phyloP scores from a whole-genome alignment of 306 rosid genomes.

The Ziziphus jujuba region DNA sequence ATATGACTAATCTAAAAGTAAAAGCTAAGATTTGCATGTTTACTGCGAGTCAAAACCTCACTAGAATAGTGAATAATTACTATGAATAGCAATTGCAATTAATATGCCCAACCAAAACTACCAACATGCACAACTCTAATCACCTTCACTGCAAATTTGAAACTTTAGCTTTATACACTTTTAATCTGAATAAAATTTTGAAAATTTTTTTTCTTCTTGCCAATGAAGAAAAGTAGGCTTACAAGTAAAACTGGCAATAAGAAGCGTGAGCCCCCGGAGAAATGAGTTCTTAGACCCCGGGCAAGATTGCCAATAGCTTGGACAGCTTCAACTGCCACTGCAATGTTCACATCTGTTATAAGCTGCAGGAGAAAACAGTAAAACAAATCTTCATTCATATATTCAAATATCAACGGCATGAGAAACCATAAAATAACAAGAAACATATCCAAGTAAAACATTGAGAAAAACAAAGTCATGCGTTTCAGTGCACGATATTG shows the following conservation, averaged over 20 bases:
- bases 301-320: constrained; percentile 99
- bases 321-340: constrained; percentile 98
- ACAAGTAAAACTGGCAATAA: constrained; percentile 93
- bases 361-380: constrained; percentile 61
- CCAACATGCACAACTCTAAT: not conserved
- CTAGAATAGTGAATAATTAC: no score
- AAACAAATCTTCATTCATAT: constrained; percentile 1
- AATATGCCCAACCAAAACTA: not conserved
- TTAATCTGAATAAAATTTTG: not conserved
- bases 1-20: no score
- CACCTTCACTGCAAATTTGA: no score
- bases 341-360: constrained; percentile 95
- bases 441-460: not conserved
- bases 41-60: no score
- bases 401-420: not conserved
- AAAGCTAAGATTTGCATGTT: no score
- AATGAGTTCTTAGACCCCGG: constrained; percentile 80
- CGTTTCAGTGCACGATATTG: not conserved
- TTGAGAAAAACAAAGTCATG: not conserved
- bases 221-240: constrained; percentile 34
- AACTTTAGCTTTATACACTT: no score
- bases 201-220: not conserved
- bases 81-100: not conserved
- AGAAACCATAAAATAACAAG: not conserved
- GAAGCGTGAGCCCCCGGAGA: constrained; percentile 95